A percentile compares a stretch with the other conserved stretches of the same genome.
These are phyloP conservation scores for Gillenia trifoliata DNA, from an alignment of 306 rosid species.

Conservation along the genomic window DNA sequence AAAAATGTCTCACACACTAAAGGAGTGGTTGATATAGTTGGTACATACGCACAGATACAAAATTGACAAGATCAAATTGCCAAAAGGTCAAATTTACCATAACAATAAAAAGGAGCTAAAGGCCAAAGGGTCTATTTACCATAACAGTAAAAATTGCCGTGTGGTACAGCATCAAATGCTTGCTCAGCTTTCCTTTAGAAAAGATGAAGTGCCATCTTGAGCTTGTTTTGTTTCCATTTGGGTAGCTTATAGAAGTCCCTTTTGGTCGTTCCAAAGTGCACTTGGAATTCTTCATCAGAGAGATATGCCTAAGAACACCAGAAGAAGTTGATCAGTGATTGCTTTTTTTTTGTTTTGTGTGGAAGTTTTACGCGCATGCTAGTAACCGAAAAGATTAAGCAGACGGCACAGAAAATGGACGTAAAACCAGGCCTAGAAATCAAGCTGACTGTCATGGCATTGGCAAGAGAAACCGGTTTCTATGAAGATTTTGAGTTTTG, in stretches of 20 bases:
- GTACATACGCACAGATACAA: no score
- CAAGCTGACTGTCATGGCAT: not conserved
- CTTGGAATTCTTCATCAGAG: conserved; percentile 70
- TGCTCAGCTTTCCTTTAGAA: no score
- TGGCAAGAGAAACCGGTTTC: not conserved
- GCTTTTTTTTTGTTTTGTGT: not conserved
- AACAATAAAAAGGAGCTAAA: no score
- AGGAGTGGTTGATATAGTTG: not conserved
- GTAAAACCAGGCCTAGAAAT: not conserved
- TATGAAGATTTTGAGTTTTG: no score
- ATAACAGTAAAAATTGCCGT: no score
- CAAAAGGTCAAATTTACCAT: not conserved
- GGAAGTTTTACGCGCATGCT: not conserved
- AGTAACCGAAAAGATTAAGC: not conserved
- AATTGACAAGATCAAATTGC: not conserved
- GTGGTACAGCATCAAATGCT: no score
- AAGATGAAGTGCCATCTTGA: conserved; percentile 71
- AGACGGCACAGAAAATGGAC: not conserved
- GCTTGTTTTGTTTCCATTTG: conserved; percentile 94
- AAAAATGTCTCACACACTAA: not conserved
- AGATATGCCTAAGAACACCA: conserved; percentile 68
- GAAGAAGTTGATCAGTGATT: conserved; percentile 7
- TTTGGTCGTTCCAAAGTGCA: conserved; percentile 64
- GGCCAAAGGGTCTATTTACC: no score
- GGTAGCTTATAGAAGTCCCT: conserved; percentile 71